Evolutionary conservation across 768 basidiomycete genomes (phyloP), one percentile per base, ranked within the genome.

Genomic region (Boletellus sp.): DNA sequence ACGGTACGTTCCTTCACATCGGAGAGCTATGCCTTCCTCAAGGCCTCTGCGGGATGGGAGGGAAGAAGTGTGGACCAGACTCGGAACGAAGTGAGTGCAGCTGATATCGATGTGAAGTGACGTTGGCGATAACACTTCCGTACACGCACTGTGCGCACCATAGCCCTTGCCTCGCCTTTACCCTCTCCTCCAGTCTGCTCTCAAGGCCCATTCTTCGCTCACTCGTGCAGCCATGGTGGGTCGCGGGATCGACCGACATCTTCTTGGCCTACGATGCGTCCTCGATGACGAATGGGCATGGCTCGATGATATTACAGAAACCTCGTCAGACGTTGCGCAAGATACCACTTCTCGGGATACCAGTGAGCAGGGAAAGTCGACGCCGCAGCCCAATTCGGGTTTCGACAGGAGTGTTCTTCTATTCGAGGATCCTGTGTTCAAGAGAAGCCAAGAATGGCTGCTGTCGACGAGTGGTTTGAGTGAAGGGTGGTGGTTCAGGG

Each of bases 391-490:
- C 13, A 6, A 4, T 5, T 17, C 44, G 10, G 34, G 3, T 40
- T 41, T 34, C 20, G 38, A 33, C 22, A 23, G 20, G 11, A 42
- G 20, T n/a, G 32, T 47, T 15, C 61, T 76, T 1, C 65, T 96
- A 6, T 89, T 96, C 59, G 81, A 88, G 6, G 93, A 96, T 68
- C 73, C 79, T 34, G 63, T 91, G 10, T 95, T 90, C 69, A 70
- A 72, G 19, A 76, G 77, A 49, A 91, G 89, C 58, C 78, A 86
- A 54, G 78, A 79, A 52, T 96, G 94, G 94, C 87, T 85, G 57
- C 73, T 96, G 35, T 90, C 87, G 53, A 95, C 94, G 7, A 94
- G 90, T 69, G 92, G 87, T 7, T 67, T 96, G 55, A 92, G 87
- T 68, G 86, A 88, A 22, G 94, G 94, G 0, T 78, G 83, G 56